phyloP scores from a whole-genome alignment of 805 yeast species.

The Hanseniaspora meyeri region DNA sequence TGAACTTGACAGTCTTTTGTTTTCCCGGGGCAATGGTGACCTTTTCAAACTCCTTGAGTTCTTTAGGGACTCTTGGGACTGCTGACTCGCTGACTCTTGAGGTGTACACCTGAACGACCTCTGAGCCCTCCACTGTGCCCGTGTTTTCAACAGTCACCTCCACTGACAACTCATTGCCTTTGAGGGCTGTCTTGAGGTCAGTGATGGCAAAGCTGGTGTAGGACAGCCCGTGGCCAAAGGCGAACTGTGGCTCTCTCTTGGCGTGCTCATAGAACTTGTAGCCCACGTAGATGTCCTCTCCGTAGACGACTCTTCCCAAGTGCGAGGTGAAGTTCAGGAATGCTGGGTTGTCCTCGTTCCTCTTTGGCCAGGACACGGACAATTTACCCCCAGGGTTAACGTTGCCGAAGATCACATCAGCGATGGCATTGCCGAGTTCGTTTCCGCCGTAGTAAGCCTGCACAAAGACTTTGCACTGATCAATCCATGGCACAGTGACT shows the following conservation, averaged over 20 bases:
- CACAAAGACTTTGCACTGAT: slow-evolving; percentile 32
- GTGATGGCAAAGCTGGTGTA: slow-evolving; percentile 39
- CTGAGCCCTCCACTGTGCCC: slow-evolving; percentile 39
- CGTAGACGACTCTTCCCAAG: slow-evolving; percentile 44
- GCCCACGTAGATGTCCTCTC: slow-evolving; percentile 57
- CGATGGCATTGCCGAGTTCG: slow-evolving; percentile 47
- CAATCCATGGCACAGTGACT: slow-evolving; percentile 44
- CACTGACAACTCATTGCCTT: slow-evolving; percentile 21
- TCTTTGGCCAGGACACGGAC: slow-evolving; percentile 43
- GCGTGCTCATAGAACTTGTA: slow-evolving; percentile 48
- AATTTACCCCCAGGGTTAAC: slow-evolving; percentile 50
- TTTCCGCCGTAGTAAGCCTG: slow-evolving; percentile 50
- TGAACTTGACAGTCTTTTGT: slow-evolving; percentile 28
- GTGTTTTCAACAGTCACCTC: slow-evolving; percentile 35
- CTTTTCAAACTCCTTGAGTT: slow-evolving; percentile 49
- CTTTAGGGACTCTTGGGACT: slow-evolving; percentile 43
- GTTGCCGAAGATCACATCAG: slow-evolving; percentile 50
- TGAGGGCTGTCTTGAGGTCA: slow-evolving; percentile 27
- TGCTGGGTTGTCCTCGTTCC: slow-evolving; percentile 44
- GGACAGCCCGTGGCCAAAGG: slow-evolving; percentile 54
- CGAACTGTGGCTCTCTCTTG: slow-evolving; percentile 38
- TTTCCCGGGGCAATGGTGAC: slow-evolving; percentile 36
- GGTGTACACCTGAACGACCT: slow-evolving; percentile 45
- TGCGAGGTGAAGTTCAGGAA: slow-evolving; percentile 40
- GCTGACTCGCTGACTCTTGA: slow-evolving; percentile 25